Evolutionary conservation across 2,329 filamentous ascomycete species (phyloP).

Genomic region (Beauveria bassiana): DNA sequence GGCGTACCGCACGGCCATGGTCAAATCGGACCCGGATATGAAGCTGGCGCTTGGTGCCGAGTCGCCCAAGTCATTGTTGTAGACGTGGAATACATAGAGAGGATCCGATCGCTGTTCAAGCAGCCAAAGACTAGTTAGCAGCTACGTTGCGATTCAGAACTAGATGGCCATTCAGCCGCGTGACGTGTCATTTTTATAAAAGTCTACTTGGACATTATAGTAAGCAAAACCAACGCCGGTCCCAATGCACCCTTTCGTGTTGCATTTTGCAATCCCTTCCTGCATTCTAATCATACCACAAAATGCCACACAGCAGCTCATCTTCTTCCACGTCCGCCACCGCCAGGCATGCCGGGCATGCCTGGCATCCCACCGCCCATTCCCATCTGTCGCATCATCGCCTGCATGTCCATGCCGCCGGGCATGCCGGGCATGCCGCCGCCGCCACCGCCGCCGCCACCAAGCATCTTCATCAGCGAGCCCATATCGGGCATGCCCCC

Average conservation of each 20-base stretch:
- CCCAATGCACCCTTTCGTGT: conserved; percentile 6
- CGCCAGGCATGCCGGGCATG: conserved; percentile 11
- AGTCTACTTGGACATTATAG: conserved; percentile 4
- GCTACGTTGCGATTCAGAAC: not conserved
- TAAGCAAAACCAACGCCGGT: conserved; percentile 10
- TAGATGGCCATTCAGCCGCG: not conserved
- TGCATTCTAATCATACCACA: not conserved
- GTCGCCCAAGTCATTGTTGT: conserved; percentile 7
- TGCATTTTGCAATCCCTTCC: not conserved
- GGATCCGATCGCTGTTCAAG: not conserved
- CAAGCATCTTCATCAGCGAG: conserved; percentile 87
- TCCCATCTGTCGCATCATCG: conserved; percentile 69
- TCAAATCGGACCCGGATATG: conserved; percentile 41
- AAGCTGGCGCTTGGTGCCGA: conserved; percentile 23
- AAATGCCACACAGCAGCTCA: not conserved
- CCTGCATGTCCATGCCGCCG: conserved; percentile 67
- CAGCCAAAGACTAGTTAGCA: too few relatives aligned
- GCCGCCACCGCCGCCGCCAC: conserved; percentile 50
- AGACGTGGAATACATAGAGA: not conserved
- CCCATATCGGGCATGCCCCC: conserved; percentile 75
- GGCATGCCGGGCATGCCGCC: conserved; percentile 66
- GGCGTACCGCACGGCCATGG: conserved; percentile 39
- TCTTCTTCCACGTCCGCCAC: conserved; percentile 8
- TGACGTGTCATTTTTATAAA: conserved; percentile 1
- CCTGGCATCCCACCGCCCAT: conserved; percentile 39